Evolutionary conservation across 768 basidiomycete species (phyloP), one percentile per base, ranked within the genome.

Genomic region (Trametes cubensis): DNA sequence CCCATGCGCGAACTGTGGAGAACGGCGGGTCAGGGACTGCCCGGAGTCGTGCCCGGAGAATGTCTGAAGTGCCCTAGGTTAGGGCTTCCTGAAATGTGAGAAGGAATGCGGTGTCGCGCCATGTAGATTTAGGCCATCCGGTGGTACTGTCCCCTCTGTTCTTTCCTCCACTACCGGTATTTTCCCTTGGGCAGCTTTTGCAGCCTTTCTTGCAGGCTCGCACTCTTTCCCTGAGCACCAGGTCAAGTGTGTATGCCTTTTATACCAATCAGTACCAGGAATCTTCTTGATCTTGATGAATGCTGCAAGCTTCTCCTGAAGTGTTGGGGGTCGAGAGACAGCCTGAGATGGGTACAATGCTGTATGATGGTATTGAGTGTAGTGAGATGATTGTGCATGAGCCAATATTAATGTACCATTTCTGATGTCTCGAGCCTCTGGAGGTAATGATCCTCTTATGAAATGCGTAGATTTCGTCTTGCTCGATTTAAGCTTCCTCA

Each of bases 11-110:
- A 15, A 55, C 17, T 17, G 28, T 20, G 15, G 54, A 55, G 7
- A 55, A 30, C 23, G 54, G 54, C 21, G 54, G 54, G 25, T 55
- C 54, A 4, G 54, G 54, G 5, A 28, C 48, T 8, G 48, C 48
- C 11, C 48, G 10, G 48, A 49, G 48, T 17, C 18, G 23, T 5
- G 20, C 48, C 3, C 26, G 23, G 14, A 49, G 48, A 4, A 26
- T 26, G 4, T 49, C 48, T 49, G 23, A n/a, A 23, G 25, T 25
- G 21, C 10, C 44, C 21, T 11, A 26, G 48, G 48, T 49, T 49
- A 49, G 48, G 48, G 23, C 48, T 49, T 49, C 26, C 14, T 4
- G 15, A 30, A 10, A 34, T 34, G 34, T 23, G 10, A 28, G 25
- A 49, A 17, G 34, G 34, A 34, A 2, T 11, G 34, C 34, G 11